These are phyloP conservation scores for Kwoniella botswanensis DNA, from an alignment of 768 basidiomycete species.

Conservation along the genomic window DNA sequence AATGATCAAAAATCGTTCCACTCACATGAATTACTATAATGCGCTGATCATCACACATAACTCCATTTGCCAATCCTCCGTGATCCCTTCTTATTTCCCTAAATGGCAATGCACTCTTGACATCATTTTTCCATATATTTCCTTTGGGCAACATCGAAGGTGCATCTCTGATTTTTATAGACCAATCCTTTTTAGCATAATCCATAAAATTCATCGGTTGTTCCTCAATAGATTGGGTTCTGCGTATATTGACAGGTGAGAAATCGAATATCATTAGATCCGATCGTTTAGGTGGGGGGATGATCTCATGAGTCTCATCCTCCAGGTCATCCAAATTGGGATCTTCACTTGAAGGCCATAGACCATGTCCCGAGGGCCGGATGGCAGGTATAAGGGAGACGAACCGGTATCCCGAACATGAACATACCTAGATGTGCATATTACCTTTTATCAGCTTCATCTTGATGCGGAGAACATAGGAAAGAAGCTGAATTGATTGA, in stretches of 20 bases:
- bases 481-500: no score
- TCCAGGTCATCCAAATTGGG: neutral
- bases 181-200: slow-evolving; percentile 4
- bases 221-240: slow-evolving; percentile 4
- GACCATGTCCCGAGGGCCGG: neutral
- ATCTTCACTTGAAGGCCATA: slow-evolving; percentile 10
- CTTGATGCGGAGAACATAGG: no score
- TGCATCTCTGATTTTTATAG: slow-evolving; percentile 15
- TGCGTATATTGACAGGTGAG: slow-evolving; percentile 39
- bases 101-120: slow-evolving; percentile 34
- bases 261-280: slow-evolving; percentile 46
- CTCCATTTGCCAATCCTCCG: slow-evolving; percentile 44
- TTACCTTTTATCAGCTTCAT: no score
- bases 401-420: slow-evolving; percentile 52
- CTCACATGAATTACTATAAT: slow-evolving; percentile 49
- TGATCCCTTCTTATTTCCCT: slow-evolving; percentile 31
- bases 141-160: slow-evolving; percentile 27
- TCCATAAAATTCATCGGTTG: slow-evolving; percentile 10
- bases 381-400: slow-evolving; percentile 37
- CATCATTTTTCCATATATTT: slow-evolving; percentile 41
- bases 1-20: neutral
- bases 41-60: slow-evolving; percentile 55
- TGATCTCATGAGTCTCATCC: slow-evolving; percentile 18
- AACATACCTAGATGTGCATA: slow-evolving; percentile 41
- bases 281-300: slow-evolving; percentile 24